Evolutionary conservation across 140 eudicot genomes (phyloP).

Genomic region (Stevia rebaudiana): DNA sequence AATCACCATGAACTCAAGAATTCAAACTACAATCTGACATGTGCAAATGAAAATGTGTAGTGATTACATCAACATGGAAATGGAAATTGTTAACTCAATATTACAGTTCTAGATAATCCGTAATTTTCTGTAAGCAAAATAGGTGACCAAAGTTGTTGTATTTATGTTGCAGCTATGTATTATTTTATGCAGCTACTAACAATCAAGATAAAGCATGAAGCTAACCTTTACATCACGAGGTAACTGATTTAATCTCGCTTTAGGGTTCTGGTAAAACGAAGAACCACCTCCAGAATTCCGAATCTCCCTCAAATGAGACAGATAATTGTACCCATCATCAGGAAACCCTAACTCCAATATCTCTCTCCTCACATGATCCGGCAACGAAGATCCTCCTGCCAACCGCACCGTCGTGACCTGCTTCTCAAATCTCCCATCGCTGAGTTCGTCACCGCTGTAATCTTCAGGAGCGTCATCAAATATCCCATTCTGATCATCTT

Average conservation of each 20-base stretch:
- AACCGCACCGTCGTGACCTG: constrained; percentile 13
- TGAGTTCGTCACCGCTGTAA: constrained; percentile 24
- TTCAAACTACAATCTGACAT: background rate
- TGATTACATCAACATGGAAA: background rate
- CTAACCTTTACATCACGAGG: constrained; percentile 85
- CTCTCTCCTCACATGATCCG: constrained; percentile 77
- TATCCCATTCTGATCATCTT: constrained; percentile 37
- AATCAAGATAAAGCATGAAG: background rate
- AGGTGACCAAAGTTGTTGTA: no score
- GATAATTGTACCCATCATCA: constrained; percentile 92
- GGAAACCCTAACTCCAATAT: constrained; percentile 93
- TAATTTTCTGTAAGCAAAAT: no score
- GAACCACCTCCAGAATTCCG: constrained; percentile 79
- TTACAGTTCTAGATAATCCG: no score
- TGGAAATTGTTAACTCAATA: background rate
- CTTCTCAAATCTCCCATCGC: constrained; percentile 32
- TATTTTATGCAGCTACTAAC: background rate
- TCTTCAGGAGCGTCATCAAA: constrained; percentile 82
- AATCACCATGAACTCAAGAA: background rate
- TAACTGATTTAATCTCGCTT: constrained; percentile 44
- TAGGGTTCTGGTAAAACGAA: constrained; percentile 62
- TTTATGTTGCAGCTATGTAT: no score
- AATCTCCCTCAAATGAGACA: constrained; percentile 82
- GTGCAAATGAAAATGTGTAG: background rate
- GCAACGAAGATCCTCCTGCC: constrained; percentile 38